These are phyloP conservation scores for Cyberlindnera saturnus DNA, from an alignment of 805 yeast species.

Conservation along the genomic window DNA sequence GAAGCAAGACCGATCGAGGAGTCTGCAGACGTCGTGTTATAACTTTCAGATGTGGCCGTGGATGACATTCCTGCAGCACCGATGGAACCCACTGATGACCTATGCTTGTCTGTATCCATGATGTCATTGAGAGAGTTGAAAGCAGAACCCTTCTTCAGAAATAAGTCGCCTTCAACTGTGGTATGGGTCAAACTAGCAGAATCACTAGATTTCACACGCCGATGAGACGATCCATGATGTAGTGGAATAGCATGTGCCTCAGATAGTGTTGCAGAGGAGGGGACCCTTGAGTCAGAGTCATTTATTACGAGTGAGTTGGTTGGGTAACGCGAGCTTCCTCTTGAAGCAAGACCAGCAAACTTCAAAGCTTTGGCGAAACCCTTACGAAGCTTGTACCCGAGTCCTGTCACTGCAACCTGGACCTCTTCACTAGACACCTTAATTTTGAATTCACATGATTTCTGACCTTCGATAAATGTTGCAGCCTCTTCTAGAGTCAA, in stretches of 20 bases:
- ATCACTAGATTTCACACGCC: constrained; percentile 22
- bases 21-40: constrained; percentile 6
- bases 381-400: constrained; percentile 53
- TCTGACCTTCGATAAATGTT: constrained; percentile 20
- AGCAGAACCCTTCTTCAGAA: constrained; percentile 21
- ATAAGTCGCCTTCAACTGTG: constrained; percentile 28
- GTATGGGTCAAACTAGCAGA: constrained; percentile 18
- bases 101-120: constrained; percentile 18
- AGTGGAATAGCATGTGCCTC: neutral
- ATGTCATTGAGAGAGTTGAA: constrained; percentile 22
- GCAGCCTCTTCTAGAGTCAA: constrained; percentile 25
- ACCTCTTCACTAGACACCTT: constrained; percentile 63
- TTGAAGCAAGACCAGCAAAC: constrained; percentile 15
- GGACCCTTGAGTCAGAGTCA: neutral
- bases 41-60: constrained; percentile 1
- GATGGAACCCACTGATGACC: constrained; percentile 14
- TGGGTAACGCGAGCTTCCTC: neutral
- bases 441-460: constrained; percentile 31
- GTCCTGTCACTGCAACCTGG: constrained; percentile 75
- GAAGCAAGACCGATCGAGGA: constrained; percentile 36
- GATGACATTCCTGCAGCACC: neutral
- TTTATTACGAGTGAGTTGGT: neutral
- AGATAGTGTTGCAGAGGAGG: neutral
- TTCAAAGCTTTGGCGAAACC: constrained; percentile 23
- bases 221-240: constrained; percentile 4